Evolutionary conservation across 1,284 basidiomycete genomes (phyloP), one percentile per base, ranked within the genome.

Genomic region (Rhodotorula sp.): DNA sequence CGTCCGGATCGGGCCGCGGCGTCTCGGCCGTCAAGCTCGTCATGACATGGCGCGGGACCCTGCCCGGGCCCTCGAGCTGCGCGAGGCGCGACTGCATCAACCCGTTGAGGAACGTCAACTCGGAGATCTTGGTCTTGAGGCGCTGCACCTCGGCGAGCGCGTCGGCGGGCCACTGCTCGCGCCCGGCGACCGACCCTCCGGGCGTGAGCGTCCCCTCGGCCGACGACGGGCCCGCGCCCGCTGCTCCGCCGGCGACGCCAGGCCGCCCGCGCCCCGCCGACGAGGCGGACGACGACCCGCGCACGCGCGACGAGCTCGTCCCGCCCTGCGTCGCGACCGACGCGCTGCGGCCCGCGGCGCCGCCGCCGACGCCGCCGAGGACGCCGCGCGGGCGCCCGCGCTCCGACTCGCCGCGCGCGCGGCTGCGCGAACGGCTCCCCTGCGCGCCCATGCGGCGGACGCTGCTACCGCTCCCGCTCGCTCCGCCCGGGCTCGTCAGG

Each of bases 81-180:
- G 66, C 73, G 0, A 79, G 61, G 2, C 78, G 59, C 21, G 65
- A 66, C 53, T 76, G 74, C 74, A 78, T 75, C n/a, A 79, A 56
- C 34, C 74, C 71, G 69, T 79, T 79, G 66, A 79, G 77, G 71
- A 79, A 77, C 53, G 78, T 78, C 44, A 79, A 66, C 61, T 79
- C 78, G 8, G 77, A 77, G 34, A 78, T 70, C 49, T 78, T 76
- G 46, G 72, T 76, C 58, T 71, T 70, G 27, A 79, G 69, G 10
- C 71, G 54, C 13, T 67, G 57, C 56, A 76, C 68, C 57, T 79
- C 77, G 16, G 73, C 71, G 27, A 67, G 50, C 16, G 71, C 73
- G 4, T 74, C 72, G 14, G 66, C 46, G 0, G 70, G 70, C 70
- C 70, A 72, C 53, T 34, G 34, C 34, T 57, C 50, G 16, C 67